phyloP scores from a whole-genome alignment of 768 basidiomycete genomes.

The Ramaria sp. region DNA sequence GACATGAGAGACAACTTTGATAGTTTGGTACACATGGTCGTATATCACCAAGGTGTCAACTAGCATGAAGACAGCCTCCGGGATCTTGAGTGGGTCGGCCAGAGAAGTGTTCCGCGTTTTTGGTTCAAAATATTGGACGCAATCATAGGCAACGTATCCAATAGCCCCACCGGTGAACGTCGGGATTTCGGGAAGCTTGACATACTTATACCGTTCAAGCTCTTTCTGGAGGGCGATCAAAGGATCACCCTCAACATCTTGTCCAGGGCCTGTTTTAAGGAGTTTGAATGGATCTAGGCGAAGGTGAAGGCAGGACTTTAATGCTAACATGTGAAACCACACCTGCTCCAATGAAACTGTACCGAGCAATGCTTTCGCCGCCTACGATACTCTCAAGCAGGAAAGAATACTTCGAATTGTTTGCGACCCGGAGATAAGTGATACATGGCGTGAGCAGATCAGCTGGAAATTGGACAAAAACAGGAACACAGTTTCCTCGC shows the following conservation, averaged over 20 bases:
- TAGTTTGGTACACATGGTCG: conserved; percentile 90
- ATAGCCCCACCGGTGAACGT: conserved; percentile 97
- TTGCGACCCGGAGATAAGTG: conserved; percentile 88
- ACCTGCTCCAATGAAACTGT: conserved; percentile 96
- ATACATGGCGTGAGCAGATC: conserved; percentile 96
- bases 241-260: conserved; percentile 82
- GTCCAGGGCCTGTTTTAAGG: conserved; percentile 76
- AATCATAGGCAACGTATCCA: conserved; percentile 95
- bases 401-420: conserved; percentile 91
- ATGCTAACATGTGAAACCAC: conserved; percentile 5
- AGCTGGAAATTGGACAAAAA: conserved; percentile 87
- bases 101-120: conserved; percentile 64
- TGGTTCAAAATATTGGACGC: conserved; percentile 93
- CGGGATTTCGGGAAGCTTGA: conserved; percentile 83
- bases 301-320: not conserved
- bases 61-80: conserved; percentile 95
- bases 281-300: conserved; percentile 85
- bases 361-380: conserved; percentile 86
- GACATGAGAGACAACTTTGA: conserved; percentile 95
- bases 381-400: conserved; percentile 86
- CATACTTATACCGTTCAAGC: conserved; percentile 76
- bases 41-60: conserved; percentile 92
- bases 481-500: conserved; percentile 84
- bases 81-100: conserved; percentile 74
- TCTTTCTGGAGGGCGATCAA: conserved; percentile 76